Conservation (phyloP, 495 filamentous ascomycete genomes). For the Lasiosphaeriaceae sp. region DNA sequence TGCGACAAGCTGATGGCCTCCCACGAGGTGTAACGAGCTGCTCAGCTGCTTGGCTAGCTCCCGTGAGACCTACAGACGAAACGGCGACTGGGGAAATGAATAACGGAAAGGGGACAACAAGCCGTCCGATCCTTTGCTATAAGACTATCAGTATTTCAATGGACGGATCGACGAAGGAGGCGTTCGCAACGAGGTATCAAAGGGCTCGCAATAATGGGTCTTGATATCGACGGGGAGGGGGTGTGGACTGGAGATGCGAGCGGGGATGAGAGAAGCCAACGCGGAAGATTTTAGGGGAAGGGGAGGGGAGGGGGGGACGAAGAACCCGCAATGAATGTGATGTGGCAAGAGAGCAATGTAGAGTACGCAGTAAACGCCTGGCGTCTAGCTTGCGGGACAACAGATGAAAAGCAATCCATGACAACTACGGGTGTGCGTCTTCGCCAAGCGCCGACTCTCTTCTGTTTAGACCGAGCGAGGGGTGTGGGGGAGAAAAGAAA, state of each 20-base stretch:
- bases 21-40: too few relatives aligned
- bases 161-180: constrained; percentile 7
- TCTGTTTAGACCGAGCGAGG: background rate
- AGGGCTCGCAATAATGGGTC: constrained; percentile 1
- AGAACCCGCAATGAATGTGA: background rate
- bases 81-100: constrained; percentile 21
- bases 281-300: too few relatives aligned
- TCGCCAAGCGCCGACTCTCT: constrained; percentile 8
- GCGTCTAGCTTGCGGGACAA: background rate
- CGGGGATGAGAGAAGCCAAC: background rate
- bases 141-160: constrained; percentile 10
- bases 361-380: background rate
- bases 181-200: constrained; percentile 1
- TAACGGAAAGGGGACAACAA: constrained; percentile 2
- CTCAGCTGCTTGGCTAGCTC: background rate
- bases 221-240: constrained; percentile 10
- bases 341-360: background rate
- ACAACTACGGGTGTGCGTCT: constrained; percentile 1
- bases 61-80: constrained; percentile 3
- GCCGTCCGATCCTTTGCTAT: constrained; percentile 15
- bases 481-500: background rate
- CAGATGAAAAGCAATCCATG: constrained; percentile 1
- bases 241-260: background rate
- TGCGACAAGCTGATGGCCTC: constrained; percentile 2
- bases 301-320: background rate